Percentiles rank a stretch among this genome's conserved stretches.
These are phyloP conservation scores for Aspergillus tubingensis DNA, from an alignment of 2,329 filamentous ascomycete species.

Conservation along the genomic window DNA sequence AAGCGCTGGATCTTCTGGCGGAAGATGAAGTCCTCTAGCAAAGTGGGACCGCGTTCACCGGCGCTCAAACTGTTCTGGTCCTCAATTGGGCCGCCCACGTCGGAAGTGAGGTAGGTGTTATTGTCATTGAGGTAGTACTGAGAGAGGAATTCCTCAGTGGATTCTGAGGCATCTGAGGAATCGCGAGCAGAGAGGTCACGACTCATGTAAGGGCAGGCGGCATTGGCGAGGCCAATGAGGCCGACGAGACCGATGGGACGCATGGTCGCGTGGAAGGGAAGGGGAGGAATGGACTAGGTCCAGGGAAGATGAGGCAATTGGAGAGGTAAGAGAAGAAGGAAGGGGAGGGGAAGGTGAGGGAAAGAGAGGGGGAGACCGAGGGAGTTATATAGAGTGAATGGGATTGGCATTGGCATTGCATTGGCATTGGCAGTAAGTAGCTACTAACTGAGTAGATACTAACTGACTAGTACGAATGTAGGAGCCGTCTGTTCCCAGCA, in stretches of 20 bases:
- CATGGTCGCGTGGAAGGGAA: conserved; percentile 24
- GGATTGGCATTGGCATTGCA: background rate
- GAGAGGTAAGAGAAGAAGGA: background rate
- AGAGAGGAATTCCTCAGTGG: conserved; percentile 45
- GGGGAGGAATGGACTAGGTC: background rate
- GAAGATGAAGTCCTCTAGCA: conserved; percentile 73
- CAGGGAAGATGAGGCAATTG: background rate
- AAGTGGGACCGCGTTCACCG: conserved; percentile 66
- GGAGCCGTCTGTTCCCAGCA: too few species aligned
- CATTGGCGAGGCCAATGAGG: conserved; percentile 39
- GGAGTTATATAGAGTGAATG: background rate
- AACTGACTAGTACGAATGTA: too few species aligned
- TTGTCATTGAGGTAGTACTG: conserved; percentile 56
- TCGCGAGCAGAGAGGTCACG: conserved; percentile 33
- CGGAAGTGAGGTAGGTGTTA: conserved; percentile 61
- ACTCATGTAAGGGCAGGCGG: conserved; percentile 46
- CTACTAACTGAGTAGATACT: too few species aligned
- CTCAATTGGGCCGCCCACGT: conserved; percentile 67
- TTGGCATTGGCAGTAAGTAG: background rate
- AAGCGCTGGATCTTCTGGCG: conserved; percentile 72
- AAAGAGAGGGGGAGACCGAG: background rate
- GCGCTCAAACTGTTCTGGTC: conserved; percentile 68
- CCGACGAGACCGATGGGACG: conserved; percentile 28
- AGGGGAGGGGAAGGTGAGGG: background rate
- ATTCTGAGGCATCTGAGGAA: conserved; percentile 27